Conservation (phyloP, 2,329 filamentous ascomycete species). For the Fusarium pilosicola region DNA sequence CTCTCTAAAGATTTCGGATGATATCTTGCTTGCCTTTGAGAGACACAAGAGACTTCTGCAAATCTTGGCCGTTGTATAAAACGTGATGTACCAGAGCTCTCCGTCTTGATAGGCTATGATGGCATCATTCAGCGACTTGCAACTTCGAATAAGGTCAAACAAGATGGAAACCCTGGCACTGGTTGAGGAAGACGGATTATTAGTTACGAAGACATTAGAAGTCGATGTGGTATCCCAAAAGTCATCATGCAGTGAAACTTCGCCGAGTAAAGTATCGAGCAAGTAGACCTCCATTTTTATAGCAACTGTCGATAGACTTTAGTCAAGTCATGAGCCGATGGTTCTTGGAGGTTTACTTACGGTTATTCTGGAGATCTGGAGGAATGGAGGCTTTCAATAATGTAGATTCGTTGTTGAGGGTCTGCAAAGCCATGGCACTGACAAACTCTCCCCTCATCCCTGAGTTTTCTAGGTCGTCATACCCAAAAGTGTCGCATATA, state of each 20-base stretch:
- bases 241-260: slow-evolving; percentile 12
- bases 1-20: not conserved
- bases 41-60: slow-evolving; percentile 11
- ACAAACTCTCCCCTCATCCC: slow-evolving; percentile 3
- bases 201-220: not conserved
- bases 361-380: not conserved
- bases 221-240: slow-evolving; percentile 5
- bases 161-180: not conserved
- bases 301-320: not conserved
- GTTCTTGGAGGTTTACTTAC: not conserved
- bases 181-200: not conserved
- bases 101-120: not conserved
- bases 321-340: accelerated
- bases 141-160: not conserved
- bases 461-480: slow-evolving; percentile 11
- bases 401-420: not conserved
- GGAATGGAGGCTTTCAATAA: slow-evolving; percentile 1
- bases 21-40: slow-evolving; percentile 15
- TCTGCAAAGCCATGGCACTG: slow-evolving; percentile 15
- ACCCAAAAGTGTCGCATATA: slow-evolving; percentile 10
- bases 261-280: slow-evolving; percentile 8
- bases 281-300: slow-evolving; percentile 2
- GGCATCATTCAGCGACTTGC: slow-evolving; percentile 1
- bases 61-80: slow-evolving; percentile 14
- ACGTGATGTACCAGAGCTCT: slow-evolving; percentile 9